phyloP scores from a whole-genome alignment of 768 basidiomycete species.

The Termitomyces sp. region DNA sequence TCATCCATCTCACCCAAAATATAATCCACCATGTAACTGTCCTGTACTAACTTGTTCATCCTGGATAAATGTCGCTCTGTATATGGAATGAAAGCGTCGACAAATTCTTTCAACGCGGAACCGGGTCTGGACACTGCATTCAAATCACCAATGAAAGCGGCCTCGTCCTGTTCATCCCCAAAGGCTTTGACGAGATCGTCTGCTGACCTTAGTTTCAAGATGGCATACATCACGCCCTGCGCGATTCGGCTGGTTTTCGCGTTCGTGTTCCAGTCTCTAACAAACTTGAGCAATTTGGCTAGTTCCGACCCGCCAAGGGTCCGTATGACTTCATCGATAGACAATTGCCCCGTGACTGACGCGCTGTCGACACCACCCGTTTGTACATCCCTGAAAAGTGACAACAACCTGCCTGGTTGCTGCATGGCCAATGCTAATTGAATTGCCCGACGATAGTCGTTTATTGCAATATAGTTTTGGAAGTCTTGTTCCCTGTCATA shows the following conservation, averaged over 20 bases:
- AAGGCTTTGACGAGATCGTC: conserved; percentile 75
- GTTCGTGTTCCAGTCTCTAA: conserved; percentile 93
- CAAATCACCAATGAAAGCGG: conserved; percentile 20
- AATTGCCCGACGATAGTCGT: conserved; percentile 90
- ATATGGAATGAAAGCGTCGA: conserved; percentile 89
- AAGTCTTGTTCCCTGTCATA: conserved; percentile 90
- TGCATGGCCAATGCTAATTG: conserved; percentile 88
- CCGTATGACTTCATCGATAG: conserved; percentile 80
- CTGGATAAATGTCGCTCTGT: conserved; percentile 88
- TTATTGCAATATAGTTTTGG: conserved; percentile 78
- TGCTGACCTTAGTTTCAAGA: conserved; percentile 71
- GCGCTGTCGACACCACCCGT: conserved; percentile 19
- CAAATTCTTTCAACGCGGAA: conserved; percentile 59
- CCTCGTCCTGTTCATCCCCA: conserved; percentile 31
- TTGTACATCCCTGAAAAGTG: conserved; percentile 68
- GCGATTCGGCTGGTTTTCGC: conserved; percentile 84
- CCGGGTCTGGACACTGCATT: conserved; percentile 14
- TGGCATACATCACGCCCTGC: conserved; percentile 75
- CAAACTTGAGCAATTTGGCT: conserved; percentile 72
- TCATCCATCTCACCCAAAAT: conserved; percentile 85
- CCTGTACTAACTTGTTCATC: conserved; percentile 84
- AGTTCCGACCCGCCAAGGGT: conserved; percentile 71
- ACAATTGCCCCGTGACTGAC: conserved; percentile 60
- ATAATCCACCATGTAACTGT: conserved; percentile 94
- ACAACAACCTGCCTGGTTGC: conserved; percentile 83